Evolutionary conservation across 768 basidiomycete genomes (phyloP).

Genomic region (Stropharia rugosoannulata): DNA sequence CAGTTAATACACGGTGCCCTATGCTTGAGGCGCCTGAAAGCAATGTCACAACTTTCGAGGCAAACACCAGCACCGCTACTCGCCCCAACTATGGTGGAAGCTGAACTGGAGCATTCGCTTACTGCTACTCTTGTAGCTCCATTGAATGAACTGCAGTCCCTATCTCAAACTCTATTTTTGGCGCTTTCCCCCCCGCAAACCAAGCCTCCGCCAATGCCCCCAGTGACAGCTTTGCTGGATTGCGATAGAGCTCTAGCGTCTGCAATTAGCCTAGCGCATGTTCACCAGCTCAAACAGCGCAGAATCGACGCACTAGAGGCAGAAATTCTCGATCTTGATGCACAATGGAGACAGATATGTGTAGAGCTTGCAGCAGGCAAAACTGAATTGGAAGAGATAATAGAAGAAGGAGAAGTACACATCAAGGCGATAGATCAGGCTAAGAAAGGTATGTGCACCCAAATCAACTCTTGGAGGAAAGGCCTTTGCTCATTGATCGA

Average conservation of each 20-base stretch:
- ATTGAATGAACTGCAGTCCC: slow-evolving; percentile 56
- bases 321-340: slow-evolving; percentile 69
- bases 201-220: slow-evolving; percentile 61
- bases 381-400: slow-evolving; percentile 64
- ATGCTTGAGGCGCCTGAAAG: neutral
- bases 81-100: slow-evolving; percentile 5
- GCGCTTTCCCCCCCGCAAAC: slow-evolving; percentile 69
- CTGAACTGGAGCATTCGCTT: slow-evolving; percentile 44
- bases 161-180: slow-evolving; percentile 69
- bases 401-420: slow-evolving; percentile 75
- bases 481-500: neutral
- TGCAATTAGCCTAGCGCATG: slow-evolving; percentile 62
- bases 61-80: slow-evolving; percentile 11
- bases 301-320: slow-evolving; percentile 69
- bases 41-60: slow-evolving; percentile 17
- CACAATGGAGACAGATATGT: slow-evolving; percentile 68
- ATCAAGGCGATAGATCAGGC: slow-evolving; percentile 70
- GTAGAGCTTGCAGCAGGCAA: slow-evolving; percentile 64
- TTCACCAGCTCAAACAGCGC: slow-evolving; percentile 76
- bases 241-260: slow-evolving; percentile 66
- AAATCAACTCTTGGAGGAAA: neutral
- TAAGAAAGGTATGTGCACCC: slow-evolving; percentile 53
- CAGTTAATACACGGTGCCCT: neutral
- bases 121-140: slow-evolving; percentile 61
- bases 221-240: slow-evolving; percentile 55